Base-by-base conservation (phyloP, 805 yeast species). In the Torulaspora gathmanii region DNA sequence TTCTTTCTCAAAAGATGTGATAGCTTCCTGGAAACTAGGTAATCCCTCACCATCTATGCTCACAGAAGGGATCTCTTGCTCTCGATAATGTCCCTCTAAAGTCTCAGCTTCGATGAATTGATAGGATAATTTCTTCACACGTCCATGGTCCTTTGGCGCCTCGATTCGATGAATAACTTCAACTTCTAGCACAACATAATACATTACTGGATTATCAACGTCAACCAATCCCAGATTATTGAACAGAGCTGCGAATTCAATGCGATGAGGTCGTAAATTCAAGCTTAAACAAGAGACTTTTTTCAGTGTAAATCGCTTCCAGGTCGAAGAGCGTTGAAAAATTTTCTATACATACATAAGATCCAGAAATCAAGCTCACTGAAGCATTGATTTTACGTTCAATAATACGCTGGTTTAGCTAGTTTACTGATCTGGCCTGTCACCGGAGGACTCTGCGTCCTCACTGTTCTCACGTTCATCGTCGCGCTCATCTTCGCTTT, bases 81-180 rank as follows among this genome's bases (percentile, higher is more conserved):
- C 78, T n/a, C 64, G 59, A 46, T 69, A 63, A 27, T 69, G 59
- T 45, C 68, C 70, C 26, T 70, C 68, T 44, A 81, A 64, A 2
- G 78, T 70, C 4, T 65, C 56, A 15, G 85, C 74, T 57, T 83
- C 80, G 13, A 86, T 65, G 3, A 81, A 56, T 23, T 74, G 65
- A 86, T 91, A 87, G 3, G 86, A 78, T 12, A 87, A 62, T 58
- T 80, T 86, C 28, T 80, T 73, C 45, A 82, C 70, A 61, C 83
- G 89, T 4, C 83, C 72, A 26, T 85, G 73, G 63, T 86, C 95
- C 56, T 78, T 79, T 12, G 66, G 65, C 1, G 53, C 53, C 31
- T 57, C 62, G 29, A 49, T 50, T 33, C 42, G 38, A 44, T 56
- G 57, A 20, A 46, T 40, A 11, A 52, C 47, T 38, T 54, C 54